These are phyloP conservation scores for Monosporascus ibericus DNA, from an alignment of 2,329 filamentous ascomycete species.

Conservation along the genomic window DNA sequence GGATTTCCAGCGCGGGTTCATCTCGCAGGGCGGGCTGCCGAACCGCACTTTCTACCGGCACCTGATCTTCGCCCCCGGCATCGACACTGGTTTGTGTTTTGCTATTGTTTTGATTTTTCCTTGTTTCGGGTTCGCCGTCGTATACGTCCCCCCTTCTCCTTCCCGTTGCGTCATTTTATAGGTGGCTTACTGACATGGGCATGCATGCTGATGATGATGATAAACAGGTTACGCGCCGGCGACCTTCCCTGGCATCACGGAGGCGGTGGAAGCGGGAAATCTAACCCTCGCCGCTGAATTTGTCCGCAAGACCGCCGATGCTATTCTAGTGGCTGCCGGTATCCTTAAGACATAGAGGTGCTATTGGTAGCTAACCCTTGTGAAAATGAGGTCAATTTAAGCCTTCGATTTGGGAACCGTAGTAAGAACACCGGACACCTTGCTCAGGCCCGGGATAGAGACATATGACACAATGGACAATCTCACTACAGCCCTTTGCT, in stretches of 20 bases:
- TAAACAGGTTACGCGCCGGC: slow-evolving; percentile 22
- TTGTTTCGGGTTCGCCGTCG: neutral
- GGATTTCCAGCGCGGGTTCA: slow-evolving; percentile 42
- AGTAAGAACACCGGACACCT: too few relatives aligned
- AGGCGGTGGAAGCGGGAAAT: slow-evolving; percentile 19
- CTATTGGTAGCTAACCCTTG: neutral
- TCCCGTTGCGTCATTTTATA: too few relatives aligned
- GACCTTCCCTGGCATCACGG: slow-evolving; percentile 26
- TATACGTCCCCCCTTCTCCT: too few relatives aligned
- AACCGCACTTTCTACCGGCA: slow-evolving; percentile 39
- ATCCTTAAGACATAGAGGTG: slow-evolving; percentile 17
- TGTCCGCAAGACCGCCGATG: slow-evolving; percentile 21
- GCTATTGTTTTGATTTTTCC: neutral
- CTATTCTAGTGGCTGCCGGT: slow-evolving; percentile 18
- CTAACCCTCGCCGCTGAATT: slow-evolving; percentile 20
- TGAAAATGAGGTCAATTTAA: too few relatives aligned
- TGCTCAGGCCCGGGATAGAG: too few relatives aligned
- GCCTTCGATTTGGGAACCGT: too few relatives aligned
- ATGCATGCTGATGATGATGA: too few relatives aligned
- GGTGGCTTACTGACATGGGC: too few relatives aligned
- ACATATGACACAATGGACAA: too few relatives aligned
- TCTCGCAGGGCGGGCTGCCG: slow-evolving; percentile 41
- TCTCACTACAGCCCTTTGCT: too few relatives aligned
- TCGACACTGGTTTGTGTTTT: slow-evolving; percentile 36
- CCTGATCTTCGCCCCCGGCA: slow-evolving; percentile 40